Base-by-base conservation (phyloP, 1,284 basidiomycete species). In the Chiua sp. region DNA sequence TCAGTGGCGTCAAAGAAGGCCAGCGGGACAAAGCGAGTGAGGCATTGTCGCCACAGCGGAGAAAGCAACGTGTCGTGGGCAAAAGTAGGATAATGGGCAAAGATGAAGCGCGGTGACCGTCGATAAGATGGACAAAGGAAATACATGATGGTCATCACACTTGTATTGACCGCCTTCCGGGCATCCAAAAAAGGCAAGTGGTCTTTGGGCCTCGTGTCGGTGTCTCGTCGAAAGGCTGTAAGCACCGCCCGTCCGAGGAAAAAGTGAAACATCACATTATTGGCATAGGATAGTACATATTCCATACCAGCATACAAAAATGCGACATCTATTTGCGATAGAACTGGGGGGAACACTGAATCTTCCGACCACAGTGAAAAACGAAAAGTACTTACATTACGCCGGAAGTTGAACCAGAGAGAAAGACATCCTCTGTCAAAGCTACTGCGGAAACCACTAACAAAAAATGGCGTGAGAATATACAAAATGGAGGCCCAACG, bases 371-470 rank as follows among this genome's bases (percentile, higher is more conserved):
- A 33, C 53, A 49, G 52, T 22, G n/a, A 44, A 55, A 52, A 57
- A 61, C 23, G 46, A 26, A 15, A 56, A 47, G 30, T 5, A 80
- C 91, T 80, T 72, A 93, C 92, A 74, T 93, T 93, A 60, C 91
- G 89, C 46, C 91, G 85, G 81, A 93, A 93, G 76, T 93, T 93
- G 76, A 93, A 93, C 91, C 91, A 93, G 23, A 93, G 77, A 20
- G 92, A 93, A 35, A 93, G 71, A 72, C 91, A 93, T n/a, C 91
- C 91, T 62, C 92, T 82, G 72, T 93, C 91, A 72, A 93, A 93
- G 68, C 91, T 93, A 69, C 91, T 92, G 50, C 91, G 83, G 79
- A 93, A 93, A 42, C 91, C 91, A 63, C 91, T 93, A 65, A 53
- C 62, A 60, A 59, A 58, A 28, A 50, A 51, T 74, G 70, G 52